A percentile compares a stretch with the other conserved stretches of the same genome.
These are phyloP conservation scores for Talaromyces wortmannii DNA, from an alignment of 495 filamentous ascomycete species.

Conservation along the genomic window DNA sequence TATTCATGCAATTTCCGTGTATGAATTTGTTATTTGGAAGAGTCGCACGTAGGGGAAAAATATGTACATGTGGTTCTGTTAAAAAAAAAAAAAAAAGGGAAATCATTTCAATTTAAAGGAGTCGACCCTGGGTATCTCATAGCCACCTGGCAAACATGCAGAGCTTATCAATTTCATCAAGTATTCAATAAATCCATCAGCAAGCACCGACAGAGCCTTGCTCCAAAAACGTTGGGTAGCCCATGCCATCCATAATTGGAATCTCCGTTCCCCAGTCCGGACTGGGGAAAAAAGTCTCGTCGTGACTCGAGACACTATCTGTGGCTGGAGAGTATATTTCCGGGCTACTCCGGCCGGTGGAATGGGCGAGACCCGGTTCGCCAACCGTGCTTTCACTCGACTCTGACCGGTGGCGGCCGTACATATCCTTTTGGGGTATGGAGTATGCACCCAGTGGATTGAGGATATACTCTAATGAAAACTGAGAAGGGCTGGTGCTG, in stretches of 20 bases:
- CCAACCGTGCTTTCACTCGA: neutral
- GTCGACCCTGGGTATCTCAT: neutral
- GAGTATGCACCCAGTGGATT: conserved; percentile 1
- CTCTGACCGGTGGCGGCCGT: neutral
- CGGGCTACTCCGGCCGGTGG: too few species aligned
- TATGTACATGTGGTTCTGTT: too few species aligned
- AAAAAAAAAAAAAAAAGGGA: too few species aligned
- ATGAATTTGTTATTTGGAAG: too few species aligned
- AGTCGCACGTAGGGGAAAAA: too few species aligned
- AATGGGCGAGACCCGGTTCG: neutral
- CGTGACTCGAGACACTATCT: neutral
- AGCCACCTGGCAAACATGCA: neutral
- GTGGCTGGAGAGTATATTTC: neutral
- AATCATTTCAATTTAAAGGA: neutral
- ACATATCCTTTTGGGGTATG: neutral
- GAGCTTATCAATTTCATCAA: too few species aligned
- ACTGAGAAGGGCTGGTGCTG: neutral
- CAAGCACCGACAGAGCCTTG: neutral
- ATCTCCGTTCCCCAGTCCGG: neutral
- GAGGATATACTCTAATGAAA: neutral
- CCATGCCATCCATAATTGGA: conserved; percentile 1
- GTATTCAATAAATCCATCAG: too few species aligned
- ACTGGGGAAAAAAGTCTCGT: neutral
- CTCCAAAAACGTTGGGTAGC: neutral
- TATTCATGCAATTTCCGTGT: too few species aligned